phyloP scores from a whole-genome alignment of 148 eudicot species.

The Arctostaphylos glauca region DNA sequence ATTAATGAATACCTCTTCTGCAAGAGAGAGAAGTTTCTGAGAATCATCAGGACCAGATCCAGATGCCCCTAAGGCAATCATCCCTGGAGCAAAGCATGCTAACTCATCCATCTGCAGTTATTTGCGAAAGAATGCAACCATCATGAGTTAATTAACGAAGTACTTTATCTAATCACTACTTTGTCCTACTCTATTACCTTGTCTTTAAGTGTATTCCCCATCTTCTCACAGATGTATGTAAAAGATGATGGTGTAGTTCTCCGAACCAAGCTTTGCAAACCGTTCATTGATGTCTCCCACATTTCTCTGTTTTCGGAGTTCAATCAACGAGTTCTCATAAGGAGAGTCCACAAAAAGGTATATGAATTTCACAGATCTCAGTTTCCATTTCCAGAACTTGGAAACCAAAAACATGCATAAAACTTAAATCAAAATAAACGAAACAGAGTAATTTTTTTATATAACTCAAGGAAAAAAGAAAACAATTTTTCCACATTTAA shows the following conservation, averaged over 20 bases:
- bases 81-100: conserved; percentile 99
- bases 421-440: not conserved
- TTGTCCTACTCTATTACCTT: conserved; percentile 50
- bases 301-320: conserved; percentile 60
- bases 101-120: conserved; percentile 92
- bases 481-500: not conserved
- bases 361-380: not conserved
- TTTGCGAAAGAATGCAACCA: conserved; percentile 8
- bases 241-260: conserved; percentile 83
- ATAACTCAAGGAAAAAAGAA: not conserved
- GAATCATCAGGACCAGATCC: conserved; percentile 80
- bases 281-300: conserved; percentile 99
- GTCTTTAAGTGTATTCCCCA: conserved; percentile 51
- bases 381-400: not conserved
- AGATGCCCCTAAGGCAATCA: conserved; percentile 86
- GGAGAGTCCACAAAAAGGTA: not conserved
- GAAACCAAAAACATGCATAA: not conserved
- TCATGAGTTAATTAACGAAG: not conserved
- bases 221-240: conserved; percentile 81
- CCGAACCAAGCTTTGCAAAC: conserved; percentile 74
- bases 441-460: not conserved
- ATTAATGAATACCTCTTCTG: conserved; percentile 71
- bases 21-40: conserved; percentile 65
- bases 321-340: not conserved
- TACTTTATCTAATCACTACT: not conserved